Base-by-base conservation (phyloP, 495 filamentous ascomycete genomes). In the Bacidia rubella region DNA sequence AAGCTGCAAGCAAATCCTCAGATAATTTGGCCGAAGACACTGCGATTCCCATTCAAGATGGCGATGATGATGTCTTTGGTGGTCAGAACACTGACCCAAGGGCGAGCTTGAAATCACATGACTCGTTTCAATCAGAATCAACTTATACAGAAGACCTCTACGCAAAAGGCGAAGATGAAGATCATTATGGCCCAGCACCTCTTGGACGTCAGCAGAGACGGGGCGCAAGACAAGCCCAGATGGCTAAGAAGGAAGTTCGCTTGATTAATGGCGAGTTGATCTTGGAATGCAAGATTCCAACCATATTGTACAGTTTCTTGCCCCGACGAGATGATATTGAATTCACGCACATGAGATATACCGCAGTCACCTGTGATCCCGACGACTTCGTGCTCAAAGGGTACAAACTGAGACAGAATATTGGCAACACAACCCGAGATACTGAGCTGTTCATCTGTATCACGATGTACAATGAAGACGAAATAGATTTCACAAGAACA, bases 311-410 rank as follows among this genome's bases (percentile, higher is more conserved):
- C 72, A 89, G 85, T 60, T 97, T 97, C 67, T 71, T 97, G 44
- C 93, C 93, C 0, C 77, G 89, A 27, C 76, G 90, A 23, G 88
- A 97, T 65, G 89, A 94, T 56, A 78, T 86, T 46, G 93, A 99
- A 66, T 99, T 97, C 64, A 99, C 93, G 0, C 90, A 99, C 64
- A 97, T 97, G 93, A 85, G 93, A n/a, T 99, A 99, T 63, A 97
- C 93, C 26, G 93, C 93, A n/a, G 92, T 95, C 32, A 99, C 93
- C 1, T 96, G 90, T 62, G 93, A 99, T 63, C 93, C 93, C 0
- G 90, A 97, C 63, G 90, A 99, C 61, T 99, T 93, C 57, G 82
- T 86, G 0, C 72, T 78, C 15, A 74, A 80, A 47, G 90, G 92
- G 0, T 99, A 97, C 70, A 92, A 93, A 65, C 66, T 99, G 60